Percentiles rank a stretch among this genome's conserved stretches.
Evolutionary conservation across 192 early-diverging fungal genomes (phyloP).

Genomic region (Rhizoclosmatium globosum): DNA sequence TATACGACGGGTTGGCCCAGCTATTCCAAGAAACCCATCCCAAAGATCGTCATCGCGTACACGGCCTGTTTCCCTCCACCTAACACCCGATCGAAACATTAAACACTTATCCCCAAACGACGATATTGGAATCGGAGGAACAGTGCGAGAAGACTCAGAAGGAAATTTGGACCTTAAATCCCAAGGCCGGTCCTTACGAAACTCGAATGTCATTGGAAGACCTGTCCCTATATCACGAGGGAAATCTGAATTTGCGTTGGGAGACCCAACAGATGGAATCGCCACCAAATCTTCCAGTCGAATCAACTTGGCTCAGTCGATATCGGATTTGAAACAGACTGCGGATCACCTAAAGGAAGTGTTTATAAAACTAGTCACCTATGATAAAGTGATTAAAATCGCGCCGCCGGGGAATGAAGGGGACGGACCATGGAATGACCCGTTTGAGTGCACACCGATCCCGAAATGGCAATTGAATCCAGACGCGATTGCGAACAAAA

Average conservation of each 20-base stretch:
- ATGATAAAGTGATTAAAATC: not conserved
- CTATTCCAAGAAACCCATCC: too few relatives aligned
- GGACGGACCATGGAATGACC: conserved; percentile 12
- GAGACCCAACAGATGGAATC: not conserved
- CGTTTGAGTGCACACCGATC: not conserved
- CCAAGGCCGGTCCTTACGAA: too few relatives aligned
- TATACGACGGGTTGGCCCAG: too few relatives aligned
- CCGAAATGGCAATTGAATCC: conserved; percentile 8
- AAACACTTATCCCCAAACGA: too few relatives aligned
- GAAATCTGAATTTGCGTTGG: not conserved
- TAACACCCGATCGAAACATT: too few relatives aligned
- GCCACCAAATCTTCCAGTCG: not conserved
- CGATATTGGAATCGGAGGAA: too few relatives aligned
- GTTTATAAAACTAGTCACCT: conserved; percentile 7
- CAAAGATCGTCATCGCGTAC: too few relatives aligned
- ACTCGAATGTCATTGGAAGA: too few relatives aligned
- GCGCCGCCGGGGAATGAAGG: not conserved
- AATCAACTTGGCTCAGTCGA: not conserved
- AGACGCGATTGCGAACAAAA: not conserved
- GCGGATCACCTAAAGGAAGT: conserved; percentile 19
- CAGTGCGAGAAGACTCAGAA: too few relatives aligned
- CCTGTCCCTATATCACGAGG: not conserved
- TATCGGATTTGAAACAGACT: conserved; percentile 5
- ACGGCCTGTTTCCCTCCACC: too few relatives aligned
- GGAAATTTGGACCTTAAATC: too few relatives aligned